These are phyloP conservation scores for Isatis lusitanica DNA, from an alignment of 441 rosid species.

Conservation along the genomic window DNA sequence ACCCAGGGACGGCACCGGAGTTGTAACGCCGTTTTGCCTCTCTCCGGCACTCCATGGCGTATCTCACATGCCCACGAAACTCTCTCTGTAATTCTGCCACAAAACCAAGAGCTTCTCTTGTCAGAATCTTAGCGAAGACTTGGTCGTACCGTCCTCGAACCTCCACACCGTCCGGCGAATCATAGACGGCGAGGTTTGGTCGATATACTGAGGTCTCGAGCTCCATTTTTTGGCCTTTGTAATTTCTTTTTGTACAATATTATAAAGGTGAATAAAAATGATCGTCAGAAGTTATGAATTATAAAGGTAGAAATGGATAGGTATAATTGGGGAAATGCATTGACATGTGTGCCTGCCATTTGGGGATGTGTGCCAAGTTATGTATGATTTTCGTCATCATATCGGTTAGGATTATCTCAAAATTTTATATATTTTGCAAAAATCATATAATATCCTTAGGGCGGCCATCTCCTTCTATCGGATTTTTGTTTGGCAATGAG, in stretches of 20 bases:
- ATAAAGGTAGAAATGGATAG: constrained; percentile 43
- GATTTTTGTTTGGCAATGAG: background rate
- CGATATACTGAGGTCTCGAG: constrained; percentile 33
- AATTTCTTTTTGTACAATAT: background rate
- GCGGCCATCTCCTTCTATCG: background rate
- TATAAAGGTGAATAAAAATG: constrained; percentile 4
- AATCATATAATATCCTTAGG: too few species aligned
- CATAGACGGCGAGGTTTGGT: constrained; percentile 41
- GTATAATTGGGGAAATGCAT: constrained; percentile 13
- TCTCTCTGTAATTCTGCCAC: constrained; percentile 79
- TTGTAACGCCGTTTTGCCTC: constrained; percentile 63
- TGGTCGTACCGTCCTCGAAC: constrained; percentile 69
- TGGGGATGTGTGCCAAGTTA: constrained; percentile 34
- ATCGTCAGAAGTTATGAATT: constrained; percentile 15
- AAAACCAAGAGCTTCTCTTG: constrained; percentile 72
- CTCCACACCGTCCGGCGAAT: constrained; percentile 74
- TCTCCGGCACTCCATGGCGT: constrained; percentile 77
- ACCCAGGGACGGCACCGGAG: constrained; percentile 60
- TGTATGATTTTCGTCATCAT: constrained; percentile 31
- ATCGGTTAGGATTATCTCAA: constrained; percentile 28
- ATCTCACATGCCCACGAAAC: constrained; percentile 61
- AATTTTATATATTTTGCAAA: background rate
- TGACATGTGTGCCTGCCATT: constrained; percentile 33
- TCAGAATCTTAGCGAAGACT: constrained; percentile 62
- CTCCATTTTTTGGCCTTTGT: constrained; percentile 27